Evolutionary conservation across 352 stramenopile genomes (phyloP).

Genomic region (Phytophthora brassicae): DNA sequence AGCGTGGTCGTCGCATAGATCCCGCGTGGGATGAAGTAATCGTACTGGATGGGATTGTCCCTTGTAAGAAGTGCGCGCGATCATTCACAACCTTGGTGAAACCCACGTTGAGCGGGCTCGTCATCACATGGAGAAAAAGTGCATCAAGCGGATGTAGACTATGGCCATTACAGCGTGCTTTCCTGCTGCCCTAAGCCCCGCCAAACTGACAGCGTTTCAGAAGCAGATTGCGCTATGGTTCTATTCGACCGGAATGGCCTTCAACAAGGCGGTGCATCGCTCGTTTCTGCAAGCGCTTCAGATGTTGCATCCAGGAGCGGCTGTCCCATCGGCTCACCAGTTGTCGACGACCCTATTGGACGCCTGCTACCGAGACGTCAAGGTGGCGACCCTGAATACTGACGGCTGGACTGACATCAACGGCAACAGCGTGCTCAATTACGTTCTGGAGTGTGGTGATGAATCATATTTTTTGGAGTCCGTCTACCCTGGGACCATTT

Average conservation of each 20-base stretch:
- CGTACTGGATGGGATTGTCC: constrained; percentile 1
- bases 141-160: constrained; percentile 1
- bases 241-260: constrained; percentile 8
- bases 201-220: neutral
- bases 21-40: constrained; percentile 9
- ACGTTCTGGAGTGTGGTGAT: neutral
- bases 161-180: neutral
- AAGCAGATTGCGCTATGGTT: constrained; percentile 11
- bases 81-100: constrained; percentile 5
- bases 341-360: neutral
- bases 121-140: constrained; percentile 7
- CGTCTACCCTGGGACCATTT: constrained; percentile 4
- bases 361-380: neutral
- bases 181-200: neutral
- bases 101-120: constrained; percentile 8
- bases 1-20: neutral
- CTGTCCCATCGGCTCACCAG: neutral
- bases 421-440: neutral
- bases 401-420: constrained; percentile 13
- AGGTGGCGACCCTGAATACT: neutral
- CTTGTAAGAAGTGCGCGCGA: constrained; percentile 13
- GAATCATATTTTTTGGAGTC: constrained; percentile 2
- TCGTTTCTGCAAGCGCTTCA: neutral
- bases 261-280: constrained; percentile 6
- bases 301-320: neutral